These are phyloP conservation scores for Lepidium didymum DNA, from an alignment of 345 rosid species.

Conservation along the genomic window DNA sequence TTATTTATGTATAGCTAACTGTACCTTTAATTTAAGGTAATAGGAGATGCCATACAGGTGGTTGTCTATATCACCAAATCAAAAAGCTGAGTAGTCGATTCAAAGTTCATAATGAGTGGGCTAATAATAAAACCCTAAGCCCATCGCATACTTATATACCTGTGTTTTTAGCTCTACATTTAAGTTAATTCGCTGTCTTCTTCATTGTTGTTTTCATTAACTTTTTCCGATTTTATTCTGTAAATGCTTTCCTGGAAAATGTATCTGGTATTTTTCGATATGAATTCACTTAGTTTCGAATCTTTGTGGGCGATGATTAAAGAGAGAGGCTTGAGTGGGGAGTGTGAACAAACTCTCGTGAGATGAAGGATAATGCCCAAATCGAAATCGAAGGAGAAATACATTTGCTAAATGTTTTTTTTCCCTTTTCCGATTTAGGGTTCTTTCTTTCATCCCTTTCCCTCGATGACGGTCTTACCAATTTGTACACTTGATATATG, in stretches of 20 bases:
- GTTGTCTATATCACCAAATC: too few relatives aligned
- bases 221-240: not conserved
- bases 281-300: not conserved
- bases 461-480: conserved; percentile 27
- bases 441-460: conserved; percentile 5
- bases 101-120: conserved; percentile 8
- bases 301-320: conserved; percentile 21
- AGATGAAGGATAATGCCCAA: not conserved
- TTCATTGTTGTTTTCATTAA: not conserved
- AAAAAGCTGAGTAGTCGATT: not conserved
- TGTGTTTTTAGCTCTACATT: not conserved
- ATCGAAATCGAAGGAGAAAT: conserved; percentile 27
- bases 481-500: conserved; percentile 26
- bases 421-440: conserved; percentile 13
- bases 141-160: not conserved
- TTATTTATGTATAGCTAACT: too few relatives aligned
- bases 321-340: conserved; percentile 29
- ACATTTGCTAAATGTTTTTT: not conserved
- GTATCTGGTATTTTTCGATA: not conserved
- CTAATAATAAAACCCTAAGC: conserved; percentile 4
- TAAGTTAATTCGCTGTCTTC: not conserved
- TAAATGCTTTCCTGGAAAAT: not conserved
- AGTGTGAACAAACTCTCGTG: conserved; percentile 16
- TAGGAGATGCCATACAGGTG: too few relatives aligned
- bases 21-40: too few relatives aligned